Base-by-base conservation (phyloP, 2,329 filamentous ascomycete genomes). In the Aspergillus sp. region DNA sequence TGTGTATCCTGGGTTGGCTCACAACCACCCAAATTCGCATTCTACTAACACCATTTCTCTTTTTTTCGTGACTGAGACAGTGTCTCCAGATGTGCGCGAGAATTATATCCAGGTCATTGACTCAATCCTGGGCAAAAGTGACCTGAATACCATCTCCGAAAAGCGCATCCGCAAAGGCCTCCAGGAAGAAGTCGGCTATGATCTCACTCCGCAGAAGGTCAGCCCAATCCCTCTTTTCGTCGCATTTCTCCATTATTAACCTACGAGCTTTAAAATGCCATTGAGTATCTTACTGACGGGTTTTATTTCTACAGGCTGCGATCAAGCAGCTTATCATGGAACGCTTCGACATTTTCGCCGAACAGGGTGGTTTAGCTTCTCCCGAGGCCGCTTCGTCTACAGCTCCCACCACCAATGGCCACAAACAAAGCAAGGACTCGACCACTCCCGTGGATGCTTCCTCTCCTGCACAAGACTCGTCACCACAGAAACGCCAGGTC, bases 301-400 rank as follows among this genome's bases (percentile, higher is more conserved):
- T 35, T 30, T 29, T 39, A 34, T 30, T 30, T 11, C 37, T 38
- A 39, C 42, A 88, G 85, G 72, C 76, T 60, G 80, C 81, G 10
- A 84, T 89, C 65, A 88, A 88, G 61, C 72, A 72, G 40, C 73
- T 90, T 39, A 89, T 90, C 43, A 83, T 85, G 68, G 76, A 80
- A 53, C 82, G 86, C 12, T 90, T 90, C 64, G 86, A 90, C 58
- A 78, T 83, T 44, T 78, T 85, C 39, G 74, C 76, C 27, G 67
- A 70, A 34, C 66, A 66, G 33, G 69, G 68, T 53, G 66, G 65
- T 12, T 67, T 54, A 37, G 59, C 53, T 6, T 55, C 64, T 4
- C 51, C 66, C 19, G 61, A 64, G 31, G 51, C 57, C 28, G 52
- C 56, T 27, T 42, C 49, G 5, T 42, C 39, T n/a, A 38, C 56